Base-by-base conservation (phyloP, 164 flowering plant genomes). In the Aristolochia californica region DNA sequence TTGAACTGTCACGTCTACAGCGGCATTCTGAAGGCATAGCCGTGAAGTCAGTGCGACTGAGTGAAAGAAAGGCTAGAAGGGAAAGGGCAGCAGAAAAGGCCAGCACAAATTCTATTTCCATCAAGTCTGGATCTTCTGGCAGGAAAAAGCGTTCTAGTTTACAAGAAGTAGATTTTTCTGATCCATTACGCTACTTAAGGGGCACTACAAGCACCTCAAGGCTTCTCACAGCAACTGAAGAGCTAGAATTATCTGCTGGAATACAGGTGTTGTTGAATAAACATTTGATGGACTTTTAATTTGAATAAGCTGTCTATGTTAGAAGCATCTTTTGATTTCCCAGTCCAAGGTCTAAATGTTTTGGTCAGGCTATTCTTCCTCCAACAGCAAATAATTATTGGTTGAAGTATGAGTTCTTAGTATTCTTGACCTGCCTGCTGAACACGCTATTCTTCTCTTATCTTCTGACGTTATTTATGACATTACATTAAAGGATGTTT, bases 151-250 rank as follows among this genome's bases (percentile, higher is more conserved):
- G 87, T 25, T 56, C 71, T 59, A 21, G 91, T 67, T 25, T 68
- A 55, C 89, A 75, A 62, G 80, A 81, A 0, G 70, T 82, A 22
- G 90, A 83, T 70, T 74, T 82, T 60, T 63, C 82, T 28, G 96
- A 93, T 70, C 96, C 91, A 1, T 63, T 87, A 64, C 85, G 80
- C 50, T 82, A 77, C 65, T 70, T 93, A 63, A 77, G 87, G 72
- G 76, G 79, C 60, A 81, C 87, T 13, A 80, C 87, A 15, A 76
- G 74, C 61, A 59, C 62, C 62, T 73, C 83, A 34, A 83, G 67
- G 79, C 95, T 93, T 64, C 97, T 93, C 25, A 81, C 90, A 55
- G 76, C 84, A 7, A 54, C 68, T 18, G 97, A 89, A 71, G 97
- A 93, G 65, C 62, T 72, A 40, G 77, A 77, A 70, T 66, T 82